phyloP scores from a whole-genome alignment of 768 basidiomycete genomes.

The Cyclocybe aegerita region DNA sequence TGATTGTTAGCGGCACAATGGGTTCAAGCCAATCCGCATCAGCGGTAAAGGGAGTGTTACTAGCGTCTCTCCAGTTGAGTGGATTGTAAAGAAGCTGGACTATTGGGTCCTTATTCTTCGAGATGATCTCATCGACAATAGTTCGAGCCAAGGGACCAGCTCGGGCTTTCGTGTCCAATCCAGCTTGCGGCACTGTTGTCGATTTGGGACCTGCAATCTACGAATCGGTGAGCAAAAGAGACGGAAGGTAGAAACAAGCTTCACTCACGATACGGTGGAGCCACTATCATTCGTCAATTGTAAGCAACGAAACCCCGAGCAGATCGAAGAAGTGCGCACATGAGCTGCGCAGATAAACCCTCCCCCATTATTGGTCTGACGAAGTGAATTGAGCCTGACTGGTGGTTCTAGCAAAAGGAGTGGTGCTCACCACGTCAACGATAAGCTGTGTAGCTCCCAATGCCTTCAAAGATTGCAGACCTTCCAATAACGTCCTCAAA shows the following conservation, averaged over 20 bases:
- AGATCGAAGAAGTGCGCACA: conserved; percentile 30
- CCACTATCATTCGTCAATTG: conserved; percentile 27
- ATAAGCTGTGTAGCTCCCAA: conserved; percentile 54
- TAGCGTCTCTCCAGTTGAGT: conserved; percentile 44
- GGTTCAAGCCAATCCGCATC: conserved; percentile 49
- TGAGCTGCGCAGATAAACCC: conserved; percentile 62
- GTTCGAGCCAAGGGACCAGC: conserved; percentile 49
- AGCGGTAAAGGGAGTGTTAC: conserved; percentile 39
- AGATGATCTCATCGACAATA: conserved; percentile 43
- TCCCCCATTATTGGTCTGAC: conserved; percentile 50
- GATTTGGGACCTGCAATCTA: conserved; percentile 53
- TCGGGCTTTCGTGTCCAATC: conserved; percentile 50
- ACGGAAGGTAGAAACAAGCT: background rate
- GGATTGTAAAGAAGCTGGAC: conserved; percentile 48
- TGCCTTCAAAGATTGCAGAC: conserved; percentile 47
- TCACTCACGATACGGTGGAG: conserved; percentile 44
- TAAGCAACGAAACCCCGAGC: background rate
- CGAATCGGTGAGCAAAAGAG: background rate
- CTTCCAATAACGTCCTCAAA: conserved; percentile 41
- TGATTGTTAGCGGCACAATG: conserved; percentile 41
- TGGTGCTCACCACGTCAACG: conserved; percentile 51
- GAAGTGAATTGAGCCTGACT: background rate
- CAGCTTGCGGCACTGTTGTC: conserved; percentile 54
- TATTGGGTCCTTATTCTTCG: conserved; percentile 43
- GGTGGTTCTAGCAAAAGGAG: background rate